Base-by-base conservation (phyloP, 176 grass and related monocot genomes). In the Eragrostis curvula region DNA sequence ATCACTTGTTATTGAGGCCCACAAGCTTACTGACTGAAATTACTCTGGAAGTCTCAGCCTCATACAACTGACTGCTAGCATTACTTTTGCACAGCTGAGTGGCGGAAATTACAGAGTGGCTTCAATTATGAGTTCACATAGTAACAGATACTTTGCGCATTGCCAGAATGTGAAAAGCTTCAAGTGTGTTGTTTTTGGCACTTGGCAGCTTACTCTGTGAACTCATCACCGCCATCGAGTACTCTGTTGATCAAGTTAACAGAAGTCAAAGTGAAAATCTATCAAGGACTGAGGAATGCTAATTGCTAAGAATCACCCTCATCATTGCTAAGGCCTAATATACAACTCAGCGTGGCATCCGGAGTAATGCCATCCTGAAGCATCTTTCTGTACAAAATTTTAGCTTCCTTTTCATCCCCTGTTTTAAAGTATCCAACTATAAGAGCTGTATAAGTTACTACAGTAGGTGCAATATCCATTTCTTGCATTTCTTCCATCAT, bases 401-500 rank as follows among this genome's bases (percentile, higher is more conserved):
- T 16, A 48, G 73, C 77, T 13, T 81, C 68, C 45, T 68, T 51
- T 29, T 70, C 65, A 53, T 87, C 90, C 44, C 88, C 88, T 2
- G 13, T 69, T 75, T 89, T 93, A 12, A 62, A 68, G 83, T 85
- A 91, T 78, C 86, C 91, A 87, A 58, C 32, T 79, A 89, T 85
- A 46, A 93, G 42, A 76, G 81, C 69, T 71, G 78, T 93, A 71
- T 91, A 97, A 85, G 88, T 97, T 82, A 89, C 81, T 53, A 83
- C 77, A 63, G 81, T 97, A 28, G 81, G 88, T 67, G 66, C 58
- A 60, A 93, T 73, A 49, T 87, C 78, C 40, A 68, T 85, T 18
- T 68, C 66, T 67, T 62, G 36, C 94, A 97, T 91, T 84, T 97
- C 69, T 83, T 88, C 43, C 88, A 97, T 82, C 61, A 91, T 86